Percentiles rank a stretch among this genome's conserved stretches.
These are phyloP conservation scores for Fusarium oxysporum DNA, from an alignment of 2,329 filamentous ascomycete species.

Conservation along the genomic window DNA sequence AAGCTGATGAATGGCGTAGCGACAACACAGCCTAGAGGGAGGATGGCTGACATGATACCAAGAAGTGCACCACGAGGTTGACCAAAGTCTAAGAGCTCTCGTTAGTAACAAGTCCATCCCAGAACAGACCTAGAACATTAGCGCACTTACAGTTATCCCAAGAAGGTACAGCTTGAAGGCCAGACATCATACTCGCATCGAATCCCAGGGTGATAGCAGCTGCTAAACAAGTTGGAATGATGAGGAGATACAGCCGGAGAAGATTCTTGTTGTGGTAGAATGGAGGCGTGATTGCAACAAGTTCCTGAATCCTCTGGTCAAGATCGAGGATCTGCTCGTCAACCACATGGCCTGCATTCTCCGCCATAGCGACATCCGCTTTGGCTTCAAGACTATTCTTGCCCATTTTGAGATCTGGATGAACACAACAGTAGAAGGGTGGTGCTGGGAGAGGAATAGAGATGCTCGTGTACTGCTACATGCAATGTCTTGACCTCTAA, in stretches of 20 bases:
- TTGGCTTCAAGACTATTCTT: not conserved
- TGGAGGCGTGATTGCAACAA: not conserved
- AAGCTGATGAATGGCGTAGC: constrained; percentile 4
- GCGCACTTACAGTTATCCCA: constrained; percentile 30
- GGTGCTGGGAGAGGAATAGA: too few relatives aligned
- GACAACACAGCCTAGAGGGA: constrained; percentile 6
- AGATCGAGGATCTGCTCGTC: not conserved
- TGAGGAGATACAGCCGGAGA: constrained; percentile 20
- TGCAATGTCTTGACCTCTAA: not conserved
- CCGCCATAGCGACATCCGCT: not conserved
- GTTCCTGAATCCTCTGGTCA: not conserved
- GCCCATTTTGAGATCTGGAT: not conserved
- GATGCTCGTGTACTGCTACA: not conserved
- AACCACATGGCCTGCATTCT: not conserved
- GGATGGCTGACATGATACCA: constrained; percentile 11
- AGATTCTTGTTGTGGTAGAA: constrained; percentile 23
- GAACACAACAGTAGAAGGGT: too few relatives aligned
- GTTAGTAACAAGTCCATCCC: too few relatives aligned
- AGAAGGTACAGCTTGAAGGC: constrained; percentile 28
- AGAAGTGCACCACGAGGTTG: constrained; percentile 46
- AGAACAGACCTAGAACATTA: too few relatives aligned
- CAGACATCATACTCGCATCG: constrained; percentile 56
- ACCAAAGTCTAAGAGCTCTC: not conserved
- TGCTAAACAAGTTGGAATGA: constrained; percentile 21
- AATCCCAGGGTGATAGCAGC: constrained; percentile 48